Base-by-base conservation (phyloP, 371 early-diverging fungal genomes). In the Phascolomyces articulosus region DNA sequence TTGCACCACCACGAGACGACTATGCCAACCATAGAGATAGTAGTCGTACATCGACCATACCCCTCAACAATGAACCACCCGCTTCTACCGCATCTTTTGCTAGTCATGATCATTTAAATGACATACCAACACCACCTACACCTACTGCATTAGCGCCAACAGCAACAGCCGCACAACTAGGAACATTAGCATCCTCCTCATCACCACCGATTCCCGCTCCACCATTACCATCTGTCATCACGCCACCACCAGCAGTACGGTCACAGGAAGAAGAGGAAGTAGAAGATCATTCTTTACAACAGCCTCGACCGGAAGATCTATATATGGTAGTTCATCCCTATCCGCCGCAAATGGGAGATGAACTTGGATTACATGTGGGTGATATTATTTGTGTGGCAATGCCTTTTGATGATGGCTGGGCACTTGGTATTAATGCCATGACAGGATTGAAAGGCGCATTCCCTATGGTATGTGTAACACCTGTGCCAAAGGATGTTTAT, bases 391-490 rank as follows among this genome's bases (percentile, higher is more conserved):
- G 79, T 20, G 77, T 93, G 11, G 79, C 81, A 29, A 65, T 76
- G 54, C 76, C 72, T 38, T 90, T 88, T 67, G 87, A 88, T 61
- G 91, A 91, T 66, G 89, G 89, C 2, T 91, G 91, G 91, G 91
- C 85, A 18, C 78, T 90, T 9, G 91, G 91, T 3, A 75, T 80
- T 48, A 91, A 90, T 78, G 84, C 86, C 57, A 80, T 82, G 49
- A 87, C 91, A 1, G 86, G 88, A 10, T 72, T 78, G 27, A 80
- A 79, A 53, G 93, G 93, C 13, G 91, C 88, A 9, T 93, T 93
- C 75, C 93, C 93, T 6, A 57, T 89, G 16, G 86, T 87, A 7
- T 90, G 90, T 67, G 85, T 89, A 1, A 49, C 74, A 40, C 75
- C 74, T 41, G 71, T 73, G 10, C 70, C 78, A 40, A 69, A 64